Base-by-base conservation (phyloP, 352 stramenopile genomes). In the Peronosclerospora sorghi region DNA sequence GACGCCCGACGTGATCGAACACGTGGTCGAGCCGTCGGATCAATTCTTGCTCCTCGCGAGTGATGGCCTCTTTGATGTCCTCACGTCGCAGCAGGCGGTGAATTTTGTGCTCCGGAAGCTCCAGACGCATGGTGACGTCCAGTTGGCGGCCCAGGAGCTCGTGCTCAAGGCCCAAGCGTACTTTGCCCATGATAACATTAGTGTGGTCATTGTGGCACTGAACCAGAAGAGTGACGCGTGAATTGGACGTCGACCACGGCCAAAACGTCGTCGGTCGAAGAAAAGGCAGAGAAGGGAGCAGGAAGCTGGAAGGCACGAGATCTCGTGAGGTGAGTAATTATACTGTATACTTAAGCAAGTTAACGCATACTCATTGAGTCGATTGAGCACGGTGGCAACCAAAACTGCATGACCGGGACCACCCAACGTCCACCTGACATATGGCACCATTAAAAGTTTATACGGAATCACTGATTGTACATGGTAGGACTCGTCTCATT, bases 101-200 rank as follows among this genome's bases (percentile, higher is more conserved):
- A 96, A 96, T 50, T 95, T 95, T 40, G 79, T 95, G 35, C 54
- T 83, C 17, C 71, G 80, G n/a, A 86, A 92, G 57, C 70, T 96
- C 15, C 65, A 73, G 21, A 77, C 77, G 30, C 76, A 95, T 48
- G 80, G 86, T 37, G 83, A 96, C 45, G 76, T 96, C 20, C 82
- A 96, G 56, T 52, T 88, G 15, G 84, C 83, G 5, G 81, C 82
- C 1, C 79, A 95, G 55, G 85, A 89, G 54, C 67, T 94, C 30
- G 60, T 95, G 32, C 62, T 88, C 41, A 93, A 94, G 56, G 71
- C 86, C 8, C 78, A 94, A 51, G 68, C 85, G 30, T 89, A 95
- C 49, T 87, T 86, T 35, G 84, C 81, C 5, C 82, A 94, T 54
- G 86, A 96, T 59, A 96, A 96, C 48, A 85, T 95, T 32, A 92